These are phyloP conservation scores for Globisporangium paroecandrum DNA, from an alignment of 352 stramenopile genomes.

Conservation along the genomic window DNA sequence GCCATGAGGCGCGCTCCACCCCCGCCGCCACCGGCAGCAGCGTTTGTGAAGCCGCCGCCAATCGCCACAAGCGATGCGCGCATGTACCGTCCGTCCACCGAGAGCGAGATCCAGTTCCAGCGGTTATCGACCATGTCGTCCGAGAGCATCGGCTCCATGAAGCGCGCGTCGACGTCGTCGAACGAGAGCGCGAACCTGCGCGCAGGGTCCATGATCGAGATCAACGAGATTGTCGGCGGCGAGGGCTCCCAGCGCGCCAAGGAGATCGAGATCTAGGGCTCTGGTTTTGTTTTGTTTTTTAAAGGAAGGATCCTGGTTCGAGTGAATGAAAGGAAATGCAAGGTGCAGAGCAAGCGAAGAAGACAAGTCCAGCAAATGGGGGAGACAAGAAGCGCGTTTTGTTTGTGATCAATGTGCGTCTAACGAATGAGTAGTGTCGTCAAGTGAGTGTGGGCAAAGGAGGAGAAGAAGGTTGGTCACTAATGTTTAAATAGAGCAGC, in stretches of 20 bases:
- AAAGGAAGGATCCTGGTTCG: not conserved
- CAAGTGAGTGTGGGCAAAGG: not conserved
- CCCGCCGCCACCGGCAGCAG: slow-evolving; percentile 9
- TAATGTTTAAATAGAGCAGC: not conserved
- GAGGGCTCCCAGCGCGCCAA: slow-evolving; percentile 16
- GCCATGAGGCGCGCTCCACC: slow-evolving; percentile 5
- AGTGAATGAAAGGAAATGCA: not conserved
- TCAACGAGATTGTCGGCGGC: slow-evolving; percentile 16
- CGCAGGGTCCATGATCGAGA: slow-evolving; percentile 23
- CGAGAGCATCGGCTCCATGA: slow-evolving; percentile 18
- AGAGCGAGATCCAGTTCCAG: slow-evolving; percentile 19
- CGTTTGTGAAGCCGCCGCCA: slow-evolving; percentile 10
- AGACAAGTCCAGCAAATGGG: not conserved
- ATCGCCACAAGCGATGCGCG: not conserved
- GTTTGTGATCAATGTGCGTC: not conserved
- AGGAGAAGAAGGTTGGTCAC: not conserved
- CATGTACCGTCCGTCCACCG: slow-evolving; percentile 15
- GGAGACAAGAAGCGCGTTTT: not conserved
- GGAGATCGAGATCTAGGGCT: slow-evolving; percentile 23
- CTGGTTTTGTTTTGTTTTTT: not conserved
- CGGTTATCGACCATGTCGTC: slow-evolving; percentile 17
- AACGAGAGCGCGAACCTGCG: slow-evolving; percentile 15
- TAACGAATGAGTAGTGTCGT: not conserved
- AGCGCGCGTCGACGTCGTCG: slow-evolving; percentile 22
- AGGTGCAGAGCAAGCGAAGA: not conserved